Conservation (phyloP, 2,329 filamentous ascomycete genomes). For the Alternaria atra region DNA sequence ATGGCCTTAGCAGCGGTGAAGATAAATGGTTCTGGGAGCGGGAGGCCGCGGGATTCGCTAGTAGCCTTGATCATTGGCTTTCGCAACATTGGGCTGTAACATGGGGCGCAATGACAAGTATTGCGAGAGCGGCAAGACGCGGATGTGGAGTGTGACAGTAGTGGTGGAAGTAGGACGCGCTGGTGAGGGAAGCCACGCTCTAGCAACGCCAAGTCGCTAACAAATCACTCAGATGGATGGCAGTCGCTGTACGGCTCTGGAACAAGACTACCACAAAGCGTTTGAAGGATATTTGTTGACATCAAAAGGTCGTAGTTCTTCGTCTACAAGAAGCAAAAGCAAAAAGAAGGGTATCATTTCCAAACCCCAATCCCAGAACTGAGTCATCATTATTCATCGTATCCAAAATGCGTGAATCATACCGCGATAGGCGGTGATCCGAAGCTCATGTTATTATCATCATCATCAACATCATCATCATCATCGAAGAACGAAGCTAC, state of each 20-base stretch:
- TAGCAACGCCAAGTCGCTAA: neutral
- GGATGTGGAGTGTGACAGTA: too few species aligned
- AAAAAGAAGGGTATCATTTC: slow-evolving; percentile 7
- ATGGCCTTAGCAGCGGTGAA: too few species aligned
- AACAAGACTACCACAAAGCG: neutral
- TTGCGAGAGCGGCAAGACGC: too few species aligned
- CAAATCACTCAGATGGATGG: neutral
- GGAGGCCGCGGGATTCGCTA: too few species aligned
- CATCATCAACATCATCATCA: slow-evolving; percentile 39
- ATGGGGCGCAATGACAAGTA: too few species aligned
- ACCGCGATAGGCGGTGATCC: slow-evolving; percentile 33
- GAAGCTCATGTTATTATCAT: slow-evolving; percentile 29
- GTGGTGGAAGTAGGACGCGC: neutral
- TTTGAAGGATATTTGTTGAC: neutral
- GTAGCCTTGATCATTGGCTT: too few species aligned
- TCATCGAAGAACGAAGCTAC: slow-evolving; percentile 39
- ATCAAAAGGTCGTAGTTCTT: neutral
- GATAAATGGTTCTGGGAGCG: too few species aligned
- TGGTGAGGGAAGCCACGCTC: neutral
- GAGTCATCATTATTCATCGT: neutral
- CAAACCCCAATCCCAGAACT: neutral
- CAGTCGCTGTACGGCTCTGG: too few species aligned
- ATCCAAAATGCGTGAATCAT: slow-evolving; percentile 10
- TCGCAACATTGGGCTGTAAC: too few species aligned
- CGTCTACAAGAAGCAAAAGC: neutral